Percentiles rank a stretch among this genome's conserved stretches.
phyloP scores from a whole-genome alignment of 192 early-diverging fungal genomes.

The Entomortierella chlamydospora region DNA sequence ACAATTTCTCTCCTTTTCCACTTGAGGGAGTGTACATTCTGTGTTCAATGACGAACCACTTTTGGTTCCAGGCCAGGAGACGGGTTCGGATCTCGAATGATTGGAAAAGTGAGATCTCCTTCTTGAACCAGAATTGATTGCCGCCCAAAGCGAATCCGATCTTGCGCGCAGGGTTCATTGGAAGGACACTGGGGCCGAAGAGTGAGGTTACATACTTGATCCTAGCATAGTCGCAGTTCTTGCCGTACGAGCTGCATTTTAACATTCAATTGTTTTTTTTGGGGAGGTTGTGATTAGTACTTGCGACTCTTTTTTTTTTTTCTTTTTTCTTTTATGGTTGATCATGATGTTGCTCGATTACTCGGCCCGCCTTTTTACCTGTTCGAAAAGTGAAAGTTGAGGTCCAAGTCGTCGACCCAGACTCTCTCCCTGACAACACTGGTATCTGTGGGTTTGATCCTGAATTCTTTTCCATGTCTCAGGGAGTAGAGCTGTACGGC shows the following conservation, averaged over 20 bases:
- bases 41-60: slow-evolving; percentile 64
- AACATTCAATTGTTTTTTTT: too few species aligned
- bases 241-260: slow-evolving; percentile 35
- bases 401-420: slow-evolving; percentile 46
- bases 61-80: slow-evolving; percentile 60
- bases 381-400: slow-evolving; percentile 54
- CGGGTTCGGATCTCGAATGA: slow-evolving; percentile 59
- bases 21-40: slow-evolving; percentile 43
- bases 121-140: slow-evolving; percentile 59
- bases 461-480: slow-evolving; percentile 29
- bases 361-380: too few species aligned
- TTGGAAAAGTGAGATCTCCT: slow-evolving; percentile 60
- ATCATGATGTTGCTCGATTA: too few species aligned
- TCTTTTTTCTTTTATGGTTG: too few species aligned
- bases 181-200: slow-evolving; percentile 42
- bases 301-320: too few species aligned
- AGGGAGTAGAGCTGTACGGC: slow-evolving; percentile 42
- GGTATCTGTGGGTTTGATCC: slow-evolving; percentile 45
- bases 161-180: slow-evolving; percentile 39
- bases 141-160: slow-evolving; percentile 53
- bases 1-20: slow-evolving; percentile 12
- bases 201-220: slow-evolving; percentile 55
- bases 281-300: too few species aligned
- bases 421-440: slow-evolving; percentile 40
- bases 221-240: slow-evolving; percentile 49